Conservation (phyloP, 1,139 yeast species). For the Pichia sp. region DNA sequence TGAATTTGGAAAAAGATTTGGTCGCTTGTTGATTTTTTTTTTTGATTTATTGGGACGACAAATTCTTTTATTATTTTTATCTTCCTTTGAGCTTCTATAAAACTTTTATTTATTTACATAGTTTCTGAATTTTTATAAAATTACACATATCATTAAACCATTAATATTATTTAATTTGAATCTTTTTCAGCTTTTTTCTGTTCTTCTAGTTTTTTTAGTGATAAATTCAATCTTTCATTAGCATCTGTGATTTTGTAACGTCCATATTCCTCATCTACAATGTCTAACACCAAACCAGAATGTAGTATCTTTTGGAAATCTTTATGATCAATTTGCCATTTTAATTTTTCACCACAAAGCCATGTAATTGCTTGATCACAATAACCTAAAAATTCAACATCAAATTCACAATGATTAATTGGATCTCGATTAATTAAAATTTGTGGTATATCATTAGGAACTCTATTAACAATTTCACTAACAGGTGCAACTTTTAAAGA, state of each 20-base stretch:
- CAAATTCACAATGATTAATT: constrained; percentile 75
- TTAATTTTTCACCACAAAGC: constrained; percentile 47
- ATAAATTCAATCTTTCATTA: constrained; percentile 18
- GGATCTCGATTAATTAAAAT: constrained; percentile 76
- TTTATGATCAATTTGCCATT: constrained; percentile 65
- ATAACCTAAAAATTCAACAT: constrained; percentile 70
- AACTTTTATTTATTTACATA: too few relatives aligned
- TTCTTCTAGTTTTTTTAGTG: constrained; percentile 9
- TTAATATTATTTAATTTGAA: too few relatives aligned
- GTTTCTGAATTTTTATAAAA: too few relatives aligned
- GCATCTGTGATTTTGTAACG: constrained; percentile 29
- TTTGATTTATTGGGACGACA: too few relatives aligned
- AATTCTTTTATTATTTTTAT: too few relatives aligned
- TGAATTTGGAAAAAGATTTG: too few relatives aligned
- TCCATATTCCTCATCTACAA: constrained; percentile 29
- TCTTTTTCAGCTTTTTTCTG: constrained; percentile 3
- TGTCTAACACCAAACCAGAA: constrained; percentile 27
- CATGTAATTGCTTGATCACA: constrained; percentile 84
- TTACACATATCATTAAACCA: too few relatives aligned
- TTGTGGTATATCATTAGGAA: constrained; percentile 73
- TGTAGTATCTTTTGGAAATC: constrained; percentile 30
- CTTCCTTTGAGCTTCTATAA: too few relatives aligned
- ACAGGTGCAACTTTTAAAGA: constrained; percentile 95
- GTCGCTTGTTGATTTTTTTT: too few relatives aligned
- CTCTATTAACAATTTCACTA: constrained; percentile 77